Evolutionary conservation across 768 basidiomycete species (phyloP).

Genomic region (Pleurotus djamor): DNA sequence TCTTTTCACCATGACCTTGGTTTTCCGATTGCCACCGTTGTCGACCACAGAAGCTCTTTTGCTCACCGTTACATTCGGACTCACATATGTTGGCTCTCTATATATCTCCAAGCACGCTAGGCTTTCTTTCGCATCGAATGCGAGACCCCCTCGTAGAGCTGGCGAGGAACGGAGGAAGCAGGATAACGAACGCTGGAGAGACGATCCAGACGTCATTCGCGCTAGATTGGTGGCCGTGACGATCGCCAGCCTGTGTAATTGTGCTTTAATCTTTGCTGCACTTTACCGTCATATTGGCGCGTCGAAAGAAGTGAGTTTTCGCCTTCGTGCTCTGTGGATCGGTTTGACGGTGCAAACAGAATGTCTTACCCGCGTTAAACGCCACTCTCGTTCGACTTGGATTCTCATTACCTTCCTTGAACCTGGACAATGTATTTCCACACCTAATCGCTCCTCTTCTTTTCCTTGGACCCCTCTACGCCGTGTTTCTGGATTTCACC

Average conservation of each 20-base stretch:
- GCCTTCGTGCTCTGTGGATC: background rate
- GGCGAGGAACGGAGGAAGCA: slow-evolving; percentile 19
- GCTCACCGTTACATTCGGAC: slow-evolving; percentile 56
- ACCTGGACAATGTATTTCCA: slow-evolving; percentile 29
- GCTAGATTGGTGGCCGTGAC: slow-evolving; percentile 71
- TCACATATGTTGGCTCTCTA: slow-evolving; percentile 79
- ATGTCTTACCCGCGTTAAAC: slow-evolving; percentile 16
- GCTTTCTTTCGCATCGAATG: slow-evolving; percentile 42
- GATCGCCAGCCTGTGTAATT: slow-evolving; percentile 58
- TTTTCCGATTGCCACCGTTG: slow-evolving; percentile 22
- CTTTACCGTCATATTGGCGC: slow-evolving; percentile 26
- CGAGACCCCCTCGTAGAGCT: slow-evolving; percentile 21
- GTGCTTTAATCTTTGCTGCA: slow-evolving; percentile 45
- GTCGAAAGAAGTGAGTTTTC: slow-evolving; percentile 14
- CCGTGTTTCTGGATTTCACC: slow-evolving; percentile 34
- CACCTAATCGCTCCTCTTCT: slow-evolving; percentile 72
- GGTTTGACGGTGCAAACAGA: slow-evolving; percentile 9
- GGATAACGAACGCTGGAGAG: slow-evolving; percentile 57
- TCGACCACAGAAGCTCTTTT: slow-evolving; percentile 42
- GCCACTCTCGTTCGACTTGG: slow-evolving; percentile 41
- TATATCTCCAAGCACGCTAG: slow-evolving; percentile 72
- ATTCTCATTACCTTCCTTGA: slow-evolving; percentile 16
- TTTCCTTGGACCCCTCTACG: slow-evolving; percentile 78
- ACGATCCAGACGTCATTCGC: slow-evolving; percentile 85
- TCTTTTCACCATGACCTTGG: slow-evolving; percentile 18